These are phyloP conservation scores for Podaxis sp. DNA, from an alignment of 768 basidiomycete species.

Conservation along the genomic window DNA sequence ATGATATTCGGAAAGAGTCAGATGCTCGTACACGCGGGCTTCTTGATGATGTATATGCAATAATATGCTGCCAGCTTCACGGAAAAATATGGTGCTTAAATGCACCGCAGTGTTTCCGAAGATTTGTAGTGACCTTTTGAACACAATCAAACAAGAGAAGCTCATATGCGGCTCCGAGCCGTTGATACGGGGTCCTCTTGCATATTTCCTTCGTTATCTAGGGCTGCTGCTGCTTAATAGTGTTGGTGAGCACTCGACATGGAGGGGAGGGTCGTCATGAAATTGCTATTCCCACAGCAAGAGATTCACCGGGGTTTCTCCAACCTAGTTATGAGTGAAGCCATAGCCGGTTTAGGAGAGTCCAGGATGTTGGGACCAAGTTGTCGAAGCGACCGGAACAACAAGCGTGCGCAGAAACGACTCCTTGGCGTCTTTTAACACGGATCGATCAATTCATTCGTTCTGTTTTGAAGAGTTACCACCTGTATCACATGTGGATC, in stretches of 20 bases:
- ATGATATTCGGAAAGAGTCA: conserved; percentile 2
- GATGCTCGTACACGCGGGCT: not conserved
- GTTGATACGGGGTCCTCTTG: not conserved
- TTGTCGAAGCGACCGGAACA: not conserved
- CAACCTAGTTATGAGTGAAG: not conserved
- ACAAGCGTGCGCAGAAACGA: not conserved
- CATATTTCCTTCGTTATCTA: not conserved
- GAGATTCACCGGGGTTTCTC: not conserved
- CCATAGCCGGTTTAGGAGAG: not conserved
- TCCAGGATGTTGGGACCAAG: not conserved
- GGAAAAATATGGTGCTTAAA: not conserved
- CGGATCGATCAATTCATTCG: not conserved
- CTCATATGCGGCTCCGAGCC: too few species aligned
- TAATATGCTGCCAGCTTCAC: not conserved
- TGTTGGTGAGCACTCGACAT: not conserved
- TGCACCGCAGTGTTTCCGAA: conserved; percentile 12
- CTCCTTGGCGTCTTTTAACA: not conserved
- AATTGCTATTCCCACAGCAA: not conserved
- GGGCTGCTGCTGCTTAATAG: too few species aligned
- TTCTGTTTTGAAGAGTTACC: not conserved
- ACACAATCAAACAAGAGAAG: too few species aligned
- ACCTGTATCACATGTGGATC: not conserved
- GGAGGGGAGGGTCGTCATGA: not conserved
- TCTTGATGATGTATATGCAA: not conserved
- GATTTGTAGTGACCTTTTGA: not conserved